phyloP scores from a whole-genome alignment of 2,329 filamentous ascomycete genomes.

The Drechslerella dactyloides region DNA sequence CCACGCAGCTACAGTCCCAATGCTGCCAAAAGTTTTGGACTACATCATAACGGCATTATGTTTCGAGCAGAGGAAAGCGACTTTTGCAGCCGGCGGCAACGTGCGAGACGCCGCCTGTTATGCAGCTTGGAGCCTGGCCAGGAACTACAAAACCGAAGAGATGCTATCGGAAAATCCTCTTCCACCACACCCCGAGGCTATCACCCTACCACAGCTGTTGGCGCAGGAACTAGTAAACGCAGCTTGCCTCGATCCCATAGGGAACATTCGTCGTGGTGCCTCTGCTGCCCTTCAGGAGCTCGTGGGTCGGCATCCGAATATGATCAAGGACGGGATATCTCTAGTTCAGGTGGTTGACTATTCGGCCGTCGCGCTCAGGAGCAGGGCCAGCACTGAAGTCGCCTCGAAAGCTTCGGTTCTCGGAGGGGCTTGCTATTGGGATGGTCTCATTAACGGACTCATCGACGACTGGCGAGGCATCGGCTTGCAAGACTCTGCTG shows the following conservation, averaged over 20 bases:
- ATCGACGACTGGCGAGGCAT: slow-evolving; percentile 82
- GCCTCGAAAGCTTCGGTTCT: slow-evolving; percentile 72
- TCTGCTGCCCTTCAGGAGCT: slow-evolving; percentile 94
- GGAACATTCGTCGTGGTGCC: slow-evolving; percentile 89
- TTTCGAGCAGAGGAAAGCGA: slow-evolving; percentile 82
- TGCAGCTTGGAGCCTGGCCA: slow-evolving; percentile 88
- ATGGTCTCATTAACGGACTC: slow-evolving; percentile 72
- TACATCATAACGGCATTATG: slow-evolving; percentile 71
- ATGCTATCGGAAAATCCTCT: slow-evolving; percentile 62
- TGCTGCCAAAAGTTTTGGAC: slow-evolving; percentile 52
- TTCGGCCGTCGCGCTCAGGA: slow-evolving; percentile 85
- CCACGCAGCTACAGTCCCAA: slow-evolving; percentile 52
- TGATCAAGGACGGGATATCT: slow-evolving; percentile 77
- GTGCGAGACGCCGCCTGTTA: slow-evolving; percentile 96
- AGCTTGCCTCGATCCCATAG: slow-evolving; percentile 84
- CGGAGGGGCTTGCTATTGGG: slow-evolving; percentile 69
- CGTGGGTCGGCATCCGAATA: slow-evolving; percentile 89
- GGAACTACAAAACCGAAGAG: slow-evolving; percentile 82
- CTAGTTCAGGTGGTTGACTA: slow-evolving; percentile 93
- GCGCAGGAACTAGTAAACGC: slow-evolving; percentile 81
- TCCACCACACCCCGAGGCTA: slow-evolving; percentile 51
- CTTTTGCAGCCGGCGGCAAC: slow-evolving; percentile 84
- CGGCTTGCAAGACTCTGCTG: slow-evolving; percentile 76
- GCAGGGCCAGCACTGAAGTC: slow-evolving; percentile 79
- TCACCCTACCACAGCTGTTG: slow-evolving; percentile 68